phyloP scores from a whole-genome alignment of 2,329 filamentous ascomycete species.

The Leptographium procerum region DNA sequence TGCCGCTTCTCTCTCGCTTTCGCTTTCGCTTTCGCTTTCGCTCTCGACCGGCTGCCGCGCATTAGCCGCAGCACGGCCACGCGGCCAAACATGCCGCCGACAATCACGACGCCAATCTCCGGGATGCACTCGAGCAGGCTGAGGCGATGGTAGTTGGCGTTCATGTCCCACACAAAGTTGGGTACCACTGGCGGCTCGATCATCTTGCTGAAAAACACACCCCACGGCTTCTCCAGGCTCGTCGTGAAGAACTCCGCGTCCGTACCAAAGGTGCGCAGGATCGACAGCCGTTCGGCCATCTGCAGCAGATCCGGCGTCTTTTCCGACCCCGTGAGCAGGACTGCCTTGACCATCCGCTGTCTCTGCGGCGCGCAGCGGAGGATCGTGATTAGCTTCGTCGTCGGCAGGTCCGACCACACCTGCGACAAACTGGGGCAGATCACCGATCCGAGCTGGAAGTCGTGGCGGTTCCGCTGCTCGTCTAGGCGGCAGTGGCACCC shows the following conservation, averaged over 20 bases:
- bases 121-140: constrained; percentile 55
- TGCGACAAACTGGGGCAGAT: constrained; percentile 8
- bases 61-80: constrained; percentile 53
- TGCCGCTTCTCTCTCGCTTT: too few relatives aligned
- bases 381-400: not conserved
- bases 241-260: constrained; percentile 36
- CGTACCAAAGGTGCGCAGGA: constrained; percentile 38
- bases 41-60: constrained; percentile 19
- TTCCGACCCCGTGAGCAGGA: constrained; percentile 1
- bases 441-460: constrained; percentile 3
- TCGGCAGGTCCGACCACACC: not conserved
- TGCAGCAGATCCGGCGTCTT: constrained; percentile 4
- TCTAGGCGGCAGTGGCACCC: too few relatives aligned
- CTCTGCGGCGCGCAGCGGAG: constrained; percentile 1
- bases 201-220: constrained; percentile 20
- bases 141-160: constrained; percentile 30
- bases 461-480: not conserved
- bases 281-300: constrained; percentile 14
- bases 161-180: constrained; percentile 20
- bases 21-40: too few relatives aligned
- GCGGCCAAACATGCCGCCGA: constrained; percentile 55
- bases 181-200: constrained; percentile 19
- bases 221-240: constrained; percentile 9
- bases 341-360: not conserved
- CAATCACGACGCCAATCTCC: constrained; percentile 56